Evolutionary conservation across 768 basidiomycete genomes (phyloP), one percentile per base, ranked within the genome.

Genomic region (Tephrocybe sp.): DNA sequence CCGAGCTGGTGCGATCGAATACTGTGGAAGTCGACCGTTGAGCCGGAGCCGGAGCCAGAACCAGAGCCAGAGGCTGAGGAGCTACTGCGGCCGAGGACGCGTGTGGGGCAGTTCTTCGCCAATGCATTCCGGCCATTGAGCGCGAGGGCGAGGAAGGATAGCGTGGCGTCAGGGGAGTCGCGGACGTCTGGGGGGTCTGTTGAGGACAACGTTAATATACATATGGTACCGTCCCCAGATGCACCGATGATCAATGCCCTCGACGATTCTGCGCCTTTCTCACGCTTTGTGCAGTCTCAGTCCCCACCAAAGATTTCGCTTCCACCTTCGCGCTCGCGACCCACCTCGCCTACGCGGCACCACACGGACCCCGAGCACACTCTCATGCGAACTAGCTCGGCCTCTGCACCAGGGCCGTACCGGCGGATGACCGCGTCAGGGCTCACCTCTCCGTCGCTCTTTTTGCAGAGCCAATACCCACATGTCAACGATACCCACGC

Each of bases 1-100:
- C 90, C 90, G 4, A 90, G 89, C 65, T 92, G 90, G 90, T 93
- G 90, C 61, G 90, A 93, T 64, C 83, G 90, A 17, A 88, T 93
- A 39, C 68, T 93, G 4, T 92, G 84, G 84, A 93, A 90, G 66
- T 77, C 86, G 4, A 90, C 85, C 0, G 74, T 88, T 21, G 62
- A 71, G 25, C 77, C 77, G 14, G 75, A 75, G 11, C 67, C 70
- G 1, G 71, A 75, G 21, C 64, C 69, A 8, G 76, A 73, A 18
- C 65, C 69, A 9, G 75, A 73, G 30, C 70, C 69, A 14, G 72
- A 75, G 25, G 32, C 33, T 42, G 52, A 56, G 43, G 60, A 63
- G 32, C 58, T 62, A 37, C 39, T 62, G 38, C 62, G 72, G 32
- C 65, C 74, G 25, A 71, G 76, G n/a, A 77, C 70, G 23, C 74